These are phyloP conservation scores for Colletotrichum destructivum DNA, from an alignment of 2,329 filamentous ascomycete genomes.

Conservation along the genomic window DNA sequence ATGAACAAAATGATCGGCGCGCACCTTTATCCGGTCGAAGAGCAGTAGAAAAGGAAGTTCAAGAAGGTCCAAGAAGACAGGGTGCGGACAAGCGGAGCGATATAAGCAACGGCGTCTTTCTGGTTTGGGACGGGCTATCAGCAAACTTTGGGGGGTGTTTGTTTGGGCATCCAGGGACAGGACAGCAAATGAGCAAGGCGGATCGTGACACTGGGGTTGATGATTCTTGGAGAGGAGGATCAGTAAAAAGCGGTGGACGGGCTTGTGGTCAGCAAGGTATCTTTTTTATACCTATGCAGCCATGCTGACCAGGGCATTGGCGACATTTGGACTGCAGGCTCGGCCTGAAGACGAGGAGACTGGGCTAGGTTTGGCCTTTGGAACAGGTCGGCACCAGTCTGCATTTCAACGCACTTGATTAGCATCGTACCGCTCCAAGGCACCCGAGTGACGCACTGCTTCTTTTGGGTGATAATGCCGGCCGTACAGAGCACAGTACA, in stretches of 20 bases:
- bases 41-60: slow-evolving; percentile 44
- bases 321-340: slow-evolving; percentile 25
- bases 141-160: slow-evolving; percentile 24
- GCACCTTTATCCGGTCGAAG: slow-evolving; percentile 88
- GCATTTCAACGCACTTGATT: slow-evolving; percentile 14
- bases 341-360: slow-evolving; percentile 5
- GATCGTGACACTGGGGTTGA: slow-evolving; percentile 11
- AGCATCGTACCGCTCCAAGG: slow-evolving; percentile 1
- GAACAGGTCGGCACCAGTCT: slow-evolving; percentile 27
- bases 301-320: slow-evolving; percentile 11
- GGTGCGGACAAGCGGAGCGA: slow-evolving; percentile 4
- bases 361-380: slow-evolving; percentile 25
- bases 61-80: background rate
- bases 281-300: background rate
- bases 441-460: background rate
- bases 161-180: slow-evolving; percentile 30
- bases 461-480: too few relatives aligned
- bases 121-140: slow-evolving; percentile 34
- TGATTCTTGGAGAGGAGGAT: background rate
- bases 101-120: slow-evolving; percentile 30
- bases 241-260: slow-evolving; percentile 5
- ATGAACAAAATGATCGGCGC: slow-evolving; percentile 98
- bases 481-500: too few relatives aligned
- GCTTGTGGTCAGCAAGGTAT: slow-evolving; percentile 16
- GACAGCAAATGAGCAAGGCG: slow-evolving; percentile 15